phyloP scores from a whole-genome alignment of 1,139 yeast genomes.

The Taphrina pruni region DNA sequence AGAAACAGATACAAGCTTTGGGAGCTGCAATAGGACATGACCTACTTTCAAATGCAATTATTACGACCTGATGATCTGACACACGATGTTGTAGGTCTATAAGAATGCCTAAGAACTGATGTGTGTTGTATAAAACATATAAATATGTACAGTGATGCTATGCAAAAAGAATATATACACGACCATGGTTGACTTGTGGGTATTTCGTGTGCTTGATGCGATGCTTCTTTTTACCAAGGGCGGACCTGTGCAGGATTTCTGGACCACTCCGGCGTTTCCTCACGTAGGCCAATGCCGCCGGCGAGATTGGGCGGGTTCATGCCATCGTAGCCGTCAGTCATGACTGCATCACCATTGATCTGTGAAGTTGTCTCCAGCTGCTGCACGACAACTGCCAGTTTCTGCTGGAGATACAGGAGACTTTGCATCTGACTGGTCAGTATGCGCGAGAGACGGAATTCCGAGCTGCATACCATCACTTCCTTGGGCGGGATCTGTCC shows the following conservation, averaged over 20 bases:
- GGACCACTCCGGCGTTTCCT: slow-evolving; percentile 22
- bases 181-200: no score
- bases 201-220: not conserved
- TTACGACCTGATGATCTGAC: not conserved
- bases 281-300: slow-evolving; percentile 19
- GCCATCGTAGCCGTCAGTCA: slow-evolving; percentile 31
- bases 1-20: not conserved
- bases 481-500: slow-evolving; percentile 89
- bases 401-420: slow-evolving; percentile 81
- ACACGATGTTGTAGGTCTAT: not conserved
- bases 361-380: slow-evolving; percentile 60
- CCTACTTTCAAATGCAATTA: not conserved
- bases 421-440: slow-evolving; percentile 57
- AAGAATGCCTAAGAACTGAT: not conserved
- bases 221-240: not conserved
- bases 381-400: slow-evolving; percentile 85
- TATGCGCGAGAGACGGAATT: no score
- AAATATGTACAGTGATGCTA: not conserved
- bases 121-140: not conserved
- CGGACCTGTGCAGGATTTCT: slow-evolving; percentile 3
- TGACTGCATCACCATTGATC: slow-evolving; percentile 19
- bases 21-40: slow-evolving; percentile 2
- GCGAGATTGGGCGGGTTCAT: slow-evolving; percentile 37
- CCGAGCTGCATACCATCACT: slow-evolving; percentile 65
- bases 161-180: slow-evolving; percentile 10